These are phyloP conservation scores for Pinus taeda DNA, from an alignment of 75 land plant species.

Conservation along the genomic window DNA sequence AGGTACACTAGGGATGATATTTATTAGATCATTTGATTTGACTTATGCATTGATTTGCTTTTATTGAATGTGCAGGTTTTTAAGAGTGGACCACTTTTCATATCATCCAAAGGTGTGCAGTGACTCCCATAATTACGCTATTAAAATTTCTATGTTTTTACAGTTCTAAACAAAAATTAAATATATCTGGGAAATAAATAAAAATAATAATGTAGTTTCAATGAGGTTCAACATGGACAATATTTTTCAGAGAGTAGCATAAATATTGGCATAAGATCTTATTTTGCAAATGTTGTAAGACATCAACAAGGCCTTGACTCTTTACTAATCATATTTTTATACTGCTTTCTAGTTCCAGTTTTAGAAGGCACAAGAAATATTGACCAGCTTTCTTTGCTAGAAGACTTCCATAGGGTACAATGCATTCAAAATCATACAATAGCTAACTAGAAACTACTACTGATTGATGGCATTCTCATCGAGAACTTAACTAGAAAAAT, in stretches of 20 bases:
- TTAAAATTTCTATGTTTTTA: neutral
- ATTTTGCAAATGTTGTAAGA: no score
- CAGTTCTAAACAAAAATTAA: neutral
- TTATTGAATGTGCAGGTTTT: slow-evolving; percentile 50
- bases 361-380: no score
- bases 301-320: no score
- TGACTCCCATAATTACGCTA: neutral
- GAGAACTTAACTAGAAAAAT: no score
- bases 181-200: neutral
- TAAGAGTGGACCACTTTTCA: slow-evolving; percentile 82
- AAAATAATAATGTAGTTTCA: neutral
- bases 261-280: neutral
- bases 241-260: neutral
- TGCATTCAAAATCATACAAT: no score
- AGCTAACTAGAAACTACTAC: no score
- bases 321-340: no score
- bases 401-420: no score
- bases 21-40: neutral
- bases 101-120: slow-evolving; percentile 77
- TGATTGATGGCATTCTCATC: no score
- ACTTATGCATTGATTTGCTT: neutral
- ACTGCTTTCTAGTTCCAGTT: no score
- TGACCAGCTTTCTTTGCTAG: no score
- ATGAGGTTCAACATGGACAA: neutral
- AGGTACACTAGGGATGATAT: neutral